Evolutionary conservation across 2,329 filamentous ascomycete species (phyloP).

Genomic region (Colletotrichum abscissum): DNA sequence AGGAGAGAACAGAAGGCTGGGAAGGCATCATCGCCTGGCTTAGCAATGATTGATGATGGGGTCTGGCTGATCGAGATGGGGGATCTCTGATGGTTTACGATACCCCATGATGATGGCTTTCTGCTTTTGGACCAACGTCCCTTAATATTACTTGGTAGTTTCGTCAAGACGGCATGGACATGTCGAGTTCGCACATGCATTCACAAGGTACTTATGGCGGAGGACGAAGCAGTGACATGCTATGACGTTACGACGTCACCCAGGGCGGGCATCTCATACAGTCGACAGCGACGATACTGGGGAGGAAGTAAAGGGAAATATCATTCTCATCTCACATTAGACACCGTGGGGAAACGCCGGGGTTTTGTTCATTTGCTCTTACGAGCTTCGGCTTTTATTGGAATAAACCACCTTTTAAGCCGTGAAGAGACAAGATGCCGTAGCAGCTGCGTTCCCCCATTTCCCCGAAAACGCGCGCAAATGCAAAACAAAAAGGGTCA

Average conservation of each 20-base stretch:
- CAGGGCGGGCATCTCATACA: background rate
- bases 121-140: background rate
- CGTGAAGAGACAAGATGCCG: constrained; percentile 42
- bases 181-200: background rate
- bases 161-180: background rate
- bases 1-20: background rate
- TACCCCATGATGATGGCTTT: background rate
- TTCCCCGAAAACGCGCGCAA: constrained; percentile 57
- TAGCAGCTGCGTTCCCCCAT: constrained; percentile 57
- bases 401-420: constrained; percentile 40
- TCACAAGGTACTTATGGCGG: no score
- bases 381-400: constrained; percentile 56
- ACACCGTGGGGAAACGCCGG: constrained; percentile 18
- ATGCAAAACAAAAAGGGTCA: constrained; percentile 46
- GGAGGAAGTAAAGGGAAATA: background rate
- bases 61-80: background rate
- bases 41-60: background rate
- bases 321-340: background rate
- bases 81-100: constrained; percentile 4
- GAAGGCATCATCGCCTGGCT: background rate
- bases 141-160: background rate
- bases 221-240: background rate
- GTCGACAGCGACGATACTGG: background rate
- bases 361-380: constrained; percentile 49
- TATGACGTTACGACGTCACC: no score